Evolutionary conservation across 441 rosid genomes (phyloP).

Genomic region (Croton laevigatus): DNA sequence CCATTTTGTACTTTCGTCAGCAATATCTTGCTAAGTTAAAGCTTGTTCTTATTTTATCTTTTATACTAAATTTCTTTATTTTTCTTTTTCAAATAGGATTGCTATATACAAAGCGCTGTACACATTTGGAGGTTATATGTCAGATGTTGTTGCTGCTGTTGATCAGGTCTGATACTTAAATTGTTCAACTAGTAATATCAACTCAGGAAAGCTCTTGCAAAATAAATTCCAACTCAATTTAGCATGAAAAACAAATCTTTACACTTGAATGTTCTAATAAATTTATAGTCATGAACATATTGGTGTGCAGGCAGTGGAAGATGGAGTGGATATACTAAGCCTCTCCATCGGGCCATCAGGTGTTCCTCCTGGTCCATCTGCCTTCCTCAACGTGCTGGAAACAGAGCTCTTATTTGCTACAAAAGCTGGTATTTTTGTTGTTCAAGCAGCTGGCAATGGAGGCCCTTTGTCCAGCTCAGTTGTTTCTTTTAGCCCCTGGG

Average conservation of each 20-base stretch:
- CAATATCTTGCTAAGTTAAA: background rate
- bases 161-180: conserved; percentile 53
- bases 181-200: background rate
- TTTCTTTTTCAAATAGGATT: conserved; percentile 37
- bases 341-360: conserved; percentile 81
- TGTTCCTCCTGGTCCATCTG: conserved; percentile 81
- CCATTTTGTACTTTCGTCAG: background rate
- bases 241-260: background rate
- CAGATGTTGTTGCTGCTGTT: conserved; percentile 95
- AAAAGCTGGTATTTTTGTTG: conserved; percentile 80
- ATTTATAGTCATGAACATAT: background rate
- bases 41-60: background rate
- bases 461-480: conserved; percentile 92
- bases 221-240: background rate
- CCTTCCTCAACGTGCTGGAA: conserved; percentile 85
- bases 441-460: conserved; percentile 95
- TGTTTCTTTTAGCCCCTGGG: conserved; percentile 96
- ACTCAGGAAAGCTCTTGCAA: background rate
- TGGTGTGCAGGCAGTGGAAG: conserved; percentile 79
- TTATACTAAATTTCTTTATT: background rate
- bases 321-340: conserved; percentile 90
- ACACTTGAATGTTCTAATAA: background rate
- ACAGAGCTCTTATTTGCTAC: conserved; percentile 81
- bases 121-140: conserved; percentile 89
- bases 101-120: conserved; percentile 91